Evolutionary conservation across 129 eudicot species (phyloP).

Genomic region (Daucus carota): DNA sequence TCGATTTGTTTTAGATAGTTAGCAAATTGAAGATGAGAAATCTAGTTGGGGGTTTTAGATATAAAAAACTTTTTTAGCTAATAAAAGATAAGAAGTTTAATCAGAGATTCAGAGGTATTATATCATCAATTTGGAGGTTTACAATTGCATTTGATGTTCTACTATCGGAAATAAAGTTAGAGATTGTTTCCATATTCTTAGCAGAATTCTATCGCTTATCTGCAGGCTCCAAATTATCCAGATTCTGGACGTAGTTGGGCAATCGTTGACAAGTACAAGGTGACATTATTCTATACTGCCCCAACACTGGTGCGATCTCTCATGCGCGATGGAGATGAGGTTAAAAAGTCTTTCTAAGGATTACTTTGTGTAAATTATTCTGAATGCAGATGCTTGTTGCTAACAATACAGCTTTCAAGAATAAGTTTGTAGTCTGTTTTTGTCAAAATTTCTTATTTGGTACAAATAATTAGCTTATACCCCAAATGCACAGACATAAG

Average conservation of each 20-base stretch:
- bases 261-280: conserved; percentile 93
- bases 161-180: neutral
- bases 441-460: neutral
- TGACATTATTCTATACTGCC: conserved; percentile 88
- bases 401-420: neutral
- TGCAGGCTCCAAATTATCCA: conserved; percentile 94
- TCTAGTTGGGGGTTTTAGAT: neutral
- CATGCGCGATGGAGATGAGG: conserved; percentile 96
- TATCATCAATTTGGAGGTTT: neutral
- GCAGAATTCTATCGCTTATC: conserved; percentile 1
- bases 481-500: neutral
- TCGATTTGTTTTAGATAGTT: neutral
- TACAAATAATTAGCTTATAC: neutral
- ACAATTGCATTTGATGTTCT: neutral
- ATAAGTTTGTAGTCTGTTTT: neutral
- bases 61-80: neutral
- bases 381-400: neutral
- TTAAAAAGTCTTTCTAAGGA: conserved; percentile 15
- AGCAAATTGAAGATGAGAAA: conserved; percentile 2
- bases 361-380: neutral
- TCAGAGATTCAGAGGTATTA: neutral
- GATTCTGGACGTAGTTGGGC: conserved; percentile 96
- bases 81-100: neutral
- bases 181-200: neutral
- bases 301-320: conserved; percentile 95